Percentiles rank a stretch among this genome's conserved stretches.
phyloP scores from a whole-genome alignment of 352 stramenopile genomes.

The Hyaloperonospora brassicae region DNA sequence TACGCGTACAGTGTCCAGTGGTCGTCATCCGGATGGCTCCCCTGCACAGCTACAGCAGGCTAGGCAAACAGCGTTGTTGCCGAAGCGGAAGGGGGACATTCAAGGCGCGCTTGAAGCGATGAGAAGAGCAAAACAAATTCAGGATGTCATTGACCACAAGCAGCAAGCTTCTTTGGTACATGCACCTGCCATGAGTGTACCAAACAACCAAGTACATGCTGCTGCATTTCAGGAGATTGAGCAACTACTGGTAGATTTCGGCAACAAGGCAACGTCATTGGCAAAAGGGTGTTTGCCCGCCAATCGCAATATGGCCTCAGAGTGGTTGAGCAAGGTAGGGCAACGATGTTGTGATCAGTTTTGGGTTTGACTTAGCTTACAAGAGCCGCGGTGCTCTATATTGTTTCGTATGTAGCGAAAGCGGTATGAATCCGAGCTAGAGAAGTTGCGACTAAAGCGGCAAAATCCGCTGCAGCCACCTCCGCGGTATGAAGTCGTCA shows the following conservation, averaged over 20 bases:
- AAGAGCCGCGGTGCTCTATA: not conserved
- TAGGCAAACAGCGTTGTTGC: conserved; percentile 34
- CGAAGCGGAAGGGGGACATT: conserved; percentile 57
- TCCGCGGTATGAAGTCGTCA: conserved; percentile 40
- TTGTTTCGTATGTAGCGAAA: conserved; percentile 37
- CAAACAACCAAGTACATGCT: conserved; percentile 12
- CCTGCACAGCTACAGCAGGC: conserved; percentile 34
- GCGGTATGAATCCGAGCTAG: conserved; percentile 39
- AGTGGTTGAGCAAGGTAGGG: conserved; percentile 58
- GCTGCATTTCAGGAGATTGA: conserved; percentile 56
- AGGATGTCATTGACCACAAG: conserved; percentile 50
- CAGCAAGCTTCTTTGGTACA: conserved; percentile 10
- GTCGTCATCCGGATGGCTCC: conserved; percentile 26
- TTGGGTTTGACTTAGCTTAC: too few species aligned
- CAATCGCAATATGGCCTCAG: conserved; percentile 43
- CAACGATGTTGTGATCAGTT: too few species aligned
- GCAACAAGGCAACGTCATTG: conserved; percentile 38
- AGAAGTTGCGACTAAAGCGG: conserved; percentile 44
- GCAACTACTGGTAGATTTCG: conserved; percentile 53
- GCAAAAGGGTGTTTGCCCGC: conserved; percentile 44
- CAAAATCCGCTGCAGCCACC: conserved; percentile 41
- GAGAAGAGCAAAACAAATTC: conserved; percentile 63
- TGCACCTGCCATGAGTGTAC: not conserved
- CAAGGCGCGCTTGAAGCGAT: conserved; percentile 53
- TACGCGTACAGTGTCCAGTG: not conserved